A percentile compares a stretch with the other conserved stretches of the same genome.
Conservation (phyloP, 768 basidiomycete genomes). For the Suillus hirtellus region DNA sequence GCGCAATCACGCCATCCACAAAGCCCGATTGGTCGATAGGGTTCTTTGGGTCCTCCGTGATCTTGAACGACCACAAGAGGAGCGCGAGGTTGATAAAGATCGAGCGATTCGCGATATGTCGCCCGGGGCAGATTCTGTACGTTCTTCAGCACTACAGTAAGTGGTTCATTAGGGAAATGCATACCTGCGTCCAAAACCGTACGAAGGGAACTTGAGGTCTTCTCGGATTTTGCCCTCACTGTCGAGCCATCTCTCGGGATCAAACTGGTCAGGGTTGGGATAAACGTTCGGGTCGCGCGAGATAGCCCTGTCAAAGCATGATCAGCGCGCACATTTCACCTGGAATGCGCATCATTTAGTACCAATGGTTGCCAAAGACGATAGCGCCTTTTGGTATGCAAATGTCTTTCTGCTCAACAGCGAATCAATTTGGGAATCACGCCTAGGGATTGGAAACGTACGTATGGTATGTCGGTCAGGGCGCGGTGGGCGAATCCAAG, state of each 20-base stretch:
- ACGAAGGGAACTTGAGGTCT: slow-evolving; percentile 52
- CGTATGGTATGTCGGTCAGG: slow-evolving; percentile 64
- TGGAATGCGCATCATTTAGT: neutral
- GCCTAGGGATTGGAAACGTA: slow-evolving; percentile 23
- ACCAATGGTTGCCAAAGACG: slow-evolving; percentile 41
- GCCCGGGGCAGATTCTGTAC: slow-evolving; percentile 64
- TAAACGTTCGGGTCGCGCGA: slow-evolving; percentile 59
- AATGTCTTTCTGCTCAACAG: slow-evolving; percentile 29
- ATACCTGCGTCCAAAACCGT: slow-evolving; percentile 54
- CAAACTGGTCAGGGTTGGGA: slow-evolving; percentile 58
- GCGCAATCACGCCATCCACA: slow-evolving; percentile 62
- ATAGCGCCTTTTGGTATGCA: slow-evolving; percentile 39
- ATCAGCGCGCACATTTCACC: neutral
- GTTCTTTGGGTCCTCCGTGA: slow-evolving; percentile 48
- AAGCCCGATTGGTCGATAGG: slow-evolving; percentile 66
- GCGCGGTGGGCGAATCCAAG: slow-evolving; percentile 65
- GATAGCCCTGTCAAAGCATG: slow-evolving; percentile 41
- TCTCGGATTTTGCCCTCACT: slow-evolving; percentile 43
- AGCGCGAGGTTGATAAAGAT: slow-evolving; percentile 66
- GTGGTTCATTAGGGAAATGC: neutral
- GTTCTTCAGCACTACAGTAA: too few relatives aligned
- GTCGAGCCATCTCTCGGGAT: slow-evolving; percentile 57
- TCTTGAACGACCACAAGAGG: slow-evolving; percentile 63
- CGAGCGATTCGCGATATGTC: slow-evolving; percentile 60
- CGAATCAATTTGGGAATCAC: neutral